Base-by-base conservation (phyloP, 202 grass and related monocot genomes). In the Musa balbisiana region DNA sequence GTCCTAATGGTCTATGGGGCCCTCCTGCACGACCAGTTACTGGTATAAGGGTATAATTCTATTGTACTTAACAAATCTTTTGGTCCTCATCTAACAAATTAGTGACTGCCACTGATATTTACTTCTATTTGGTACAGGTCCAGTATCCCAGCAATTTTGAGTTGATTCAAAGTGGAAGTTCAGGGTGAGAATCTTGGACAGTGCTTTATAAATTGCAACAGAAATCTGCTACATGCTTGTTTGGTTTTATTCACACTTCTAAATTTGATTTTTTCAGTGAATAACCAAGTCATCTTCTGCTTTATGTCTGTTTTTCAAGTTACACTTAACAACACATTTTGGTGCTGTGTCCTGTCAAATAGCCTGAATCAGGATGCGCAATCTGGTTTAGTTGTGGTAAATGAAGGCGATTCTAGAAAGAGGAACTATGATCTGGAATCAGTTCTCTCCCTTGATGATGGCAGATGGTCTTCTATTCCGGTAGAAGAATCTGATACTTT, bases 361-460 rank as follows among this genome's bases (percentile, higher is more conserved):
- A 76, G 75, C 58, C 75, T 78, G 72, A 90, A 89, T 72, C 85
- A 98, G 86, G 84, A 87, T 85, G 84, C 4, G 71, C 71, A 56
- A 64, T 68, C 75, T 87, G 83, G 76, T 82, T 53, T 83, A 59
- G 74, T 53, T 87, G 56, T 49, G 24, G 29, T 75, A 67, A 82
- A 82, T 69, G 50, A 72, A 11, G 75, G 84, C 74, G 83, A 80
- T 59, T 80, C 72, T 64, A 81, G 51, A 80, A 88, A 84, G 59
- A 90, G 77, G 15, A 88, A 78, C 56, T 87, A 99, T 55, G 89
- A 99, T 83, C 83, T 95, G 82, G 85, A 90, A 73, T 90, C 89
- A 26, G 83, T 99, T 83, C 87, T 99, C 64, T 99, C 95, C 81
- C 94, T 98, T 80, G 90, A 98, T 89, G 91, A 98, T 85, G 94